Evolutionary conservation across 139 green algal species (phyloP), one percentile per base, ranked within the genome.

Genomic region (Eudorina sp.): DNA sequence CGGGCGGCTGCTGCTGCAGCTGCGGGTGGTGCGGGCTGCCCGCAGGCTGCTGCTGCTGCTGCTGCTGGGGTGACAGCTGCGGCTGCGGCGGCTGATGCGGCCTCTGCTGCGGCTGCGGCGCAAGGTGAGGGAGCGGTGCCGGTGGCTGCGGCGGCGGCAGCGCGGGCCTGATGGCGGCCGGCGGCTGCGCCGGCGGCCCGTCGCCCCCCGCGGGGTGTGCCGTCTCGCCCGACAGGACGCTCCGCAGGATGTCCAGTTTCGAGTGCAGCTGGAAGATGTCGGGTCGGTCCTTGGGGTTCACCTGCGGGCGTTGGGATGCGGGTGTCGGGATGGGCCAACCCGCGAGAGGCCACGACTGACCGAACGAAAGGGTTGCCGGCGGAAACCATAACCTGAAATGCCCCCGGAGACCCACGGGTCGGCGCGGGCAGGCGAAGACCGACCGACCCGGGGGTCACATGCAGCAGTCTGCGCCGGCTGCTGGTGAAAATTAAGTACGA

Each of bases 251-350:
- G 40, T 72, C 80, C 1, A 91, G 55, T 27, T 53, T 70, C 4
- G 72, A 43, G 34, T 93, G 40, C 25, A 94, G 83, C 21, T 69
- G n/a, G 48, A 82, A 53, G 58, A 94, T 91, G 85, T 92, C 83
- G 3, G 92, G 92, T 3, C 92, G 86, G 53, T 92, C 62, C 14
- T 77, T 78, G 0, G 91, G 91, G 64, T 95, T 87, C 3, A 87
- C 64, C 81, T 86, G 79, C 19, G 3, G 29, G n/a, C 1, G 7
- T 14, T 1, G 45, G 27, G 43, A 41, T 3, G 43, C 43, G 29
- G 29, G 64, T 41, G 64, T 8, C 14, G 64, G 31, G 64, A 45
- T n/a, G n/a, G n/a, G n/a, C n/a, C n/a, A n/a, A n/a, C n/a, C n/a
- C n/a, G n/a, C n/a, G n/a, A n/a, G n/a, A n/a, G n/a, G n/a, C n/a